Evolutionary conservation across 768 basidiomycete species (phyloP), one percentile per base, ranked within the genome.

Genomic region (Phylloporus scabripes): DNA sequence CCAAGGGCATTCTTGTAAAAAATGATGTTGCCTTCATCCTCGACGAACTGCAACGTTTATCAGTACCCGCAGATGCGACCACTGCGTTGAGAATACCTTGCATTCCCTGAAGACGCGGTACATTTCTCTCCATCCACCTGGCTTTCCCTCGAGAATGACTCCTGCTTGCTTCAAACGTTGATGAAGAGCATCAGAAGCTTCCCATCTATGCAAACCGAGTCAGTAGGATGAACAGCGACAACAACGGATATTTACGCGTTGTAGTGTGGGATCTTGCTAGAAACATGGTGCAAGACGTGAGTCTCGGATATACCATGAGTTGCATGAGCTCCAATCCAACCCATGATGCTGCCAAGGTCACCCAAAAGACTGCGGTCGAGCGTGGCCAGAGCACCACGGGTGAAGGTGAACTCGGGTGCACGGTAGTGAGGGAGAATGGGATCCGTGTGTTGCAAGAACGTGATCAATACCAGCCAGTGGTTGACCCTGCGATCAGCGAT

Each of bases 391-490:
- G 95, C 95, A 50, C 95, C 95, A 58, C 92, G 89, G 38, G 85
- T 75, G 79, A 98, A 99, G 33, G 85, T 93, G 77, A 95, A 97
- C 63, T 87, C 85, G 32, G 80, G 64, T 12, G 84, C 80, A 55
- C 89, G 87, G 77, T 96, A 97, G 72, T 97, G 95, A 42, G 94
- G 94, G 38, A 98, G 80, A 40, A 87, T 68, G 17, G 94, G 92
- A 71, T 97, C 95, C 60, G 95, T 97, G 75, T 99, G 95, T 73
- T 99, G 95, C 44, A 97, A 77, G 86, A 92, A 97, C 17, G 93
- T 96, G 74, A 97, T 96, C 60, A 92, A 62, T 49, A 97, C 91
- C 46, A 97, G 78, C 93, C 93, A 96, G 76, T 92, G 90, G 75
- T 91, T 91, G 46, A 86, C 82, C 83, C 80, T 84, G 51, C 9